These are phyloP conservation scores for Gracilariopsis chorda DNA, from an alignment of 23 red algal species.

Conservation along the genomic window DNA sequence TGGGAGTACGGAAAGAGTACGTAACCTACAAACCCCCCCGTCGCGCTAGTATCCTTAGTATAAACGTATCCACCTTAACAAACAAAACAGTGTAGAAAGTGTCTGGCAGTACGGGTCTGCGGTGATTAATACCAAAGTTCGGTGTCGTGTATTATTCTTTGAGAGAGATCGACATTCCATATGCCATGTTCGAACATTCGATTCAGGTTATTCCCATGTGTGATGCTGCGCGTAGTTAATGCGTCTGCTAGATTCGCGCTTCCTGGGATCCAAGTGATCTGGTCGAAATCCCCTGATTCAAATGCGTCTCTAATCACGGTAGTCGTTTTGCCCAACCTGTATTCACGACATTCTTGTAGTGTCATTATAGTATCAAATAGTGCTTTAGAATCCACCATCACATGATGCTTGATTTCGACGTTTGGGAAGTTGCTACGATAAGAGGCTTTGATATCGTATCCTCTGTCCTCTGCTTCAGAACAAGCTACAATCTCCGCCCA, in stretches of 20 bases:
- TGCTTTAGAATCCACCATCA: background rate
- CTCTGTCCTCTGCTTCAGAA: background rate
- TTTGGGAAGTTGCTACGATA: background rate
- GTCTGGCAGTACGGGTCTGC: too few species aligned
- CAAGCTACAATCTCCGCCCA: too few species aligned
- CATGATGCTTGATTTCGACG: too few species aligned
- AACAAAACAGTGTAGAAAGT: too few species aligned
- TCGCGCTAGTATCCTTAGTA: too few species aligned
- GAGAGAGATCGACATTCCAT: background rate
- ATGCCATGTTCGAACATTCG: background rate
- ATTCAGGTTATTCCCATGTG: background rate
- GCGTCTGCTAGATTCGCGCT: background rate
- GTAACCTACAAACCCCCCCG: too few species aligned
- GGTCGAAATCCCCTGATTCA: background rate
- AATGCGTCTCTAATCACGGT: background rate
- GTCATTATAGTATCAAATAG: slow-evolving; percentile 8
- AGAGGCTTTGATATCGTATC: background rate
- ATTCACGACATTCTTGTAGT: background rate
- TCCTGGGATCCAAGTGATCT: background rate
- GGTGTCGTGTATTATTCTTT: background rate
- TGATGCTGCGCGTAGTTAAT: background rate
- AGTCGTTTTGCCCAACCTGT: too few species aligned
- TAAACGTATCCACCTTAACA: too few species aligned
- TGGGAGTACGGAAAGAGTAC: too few species aligned
- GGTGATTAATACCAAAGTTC: background rate